Conservation (phyloP, 805 yeast species). For the Candida sithepensis region DNA sequence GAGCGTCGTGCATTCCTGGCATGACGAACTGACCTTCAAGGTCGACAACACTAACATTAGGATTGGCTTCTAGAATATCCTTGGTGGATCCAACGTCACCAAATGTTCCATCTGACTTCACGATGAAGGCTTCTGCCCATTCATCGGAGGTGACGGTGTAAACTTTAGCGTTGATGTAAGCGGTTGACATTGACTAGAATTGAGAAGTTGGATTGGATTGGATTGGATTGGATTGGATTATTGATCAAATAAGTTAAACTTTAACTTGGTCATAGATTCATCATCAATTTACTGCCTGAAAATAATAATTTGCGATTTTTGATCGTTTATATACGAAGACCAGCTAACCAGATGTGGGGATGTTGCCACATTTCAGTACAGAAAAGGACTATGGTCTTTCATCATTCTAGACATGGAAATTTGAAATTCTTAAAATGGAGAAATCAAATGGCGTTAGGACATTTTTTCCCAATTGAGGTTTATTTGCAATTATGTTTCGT, state of each 20-base stretch:
- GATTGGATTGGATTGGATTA: neutral
- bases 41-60: constrained; percentile 18
- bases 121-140: constrained; percentile 24
- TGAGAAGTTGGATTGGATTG: neutral
- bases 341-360: too few relatives aligned
- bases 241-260: too few relatives aligned
- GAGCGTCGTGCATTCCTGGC: constrained; percentile 30
- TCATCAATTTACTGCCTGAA: too few relatives aligned
- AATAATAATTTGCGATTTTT: neutral
- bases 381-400: neutral
- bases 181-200: constrained; percentile 16
- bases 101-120: constrained; percentile 20
- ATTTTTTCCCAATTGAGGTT: neutral
- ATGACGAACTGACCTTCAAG: constrained; percentile 25
- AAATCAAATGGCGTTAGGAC: neutral
- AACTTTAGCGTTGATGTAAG: constrained; percentile 23
- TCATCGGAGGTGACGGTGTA: constrained; percentile 16
- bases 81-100: constrained; percentile 19
- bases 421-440: neutral
- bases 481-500: neutral
- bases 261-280: too few relatives aligned
- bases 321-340: neutral
- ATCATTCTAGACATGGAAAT: neutral
- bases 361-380: too few relatives aligned
- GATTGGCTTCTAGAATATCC: constrained; percentile 10